Evolutionary conservation across 495 filamentous ascomycete genomes (phyloP), one percentile per base, ranked within the genome.

Genomic region (Neurospora sp.): DNA sequence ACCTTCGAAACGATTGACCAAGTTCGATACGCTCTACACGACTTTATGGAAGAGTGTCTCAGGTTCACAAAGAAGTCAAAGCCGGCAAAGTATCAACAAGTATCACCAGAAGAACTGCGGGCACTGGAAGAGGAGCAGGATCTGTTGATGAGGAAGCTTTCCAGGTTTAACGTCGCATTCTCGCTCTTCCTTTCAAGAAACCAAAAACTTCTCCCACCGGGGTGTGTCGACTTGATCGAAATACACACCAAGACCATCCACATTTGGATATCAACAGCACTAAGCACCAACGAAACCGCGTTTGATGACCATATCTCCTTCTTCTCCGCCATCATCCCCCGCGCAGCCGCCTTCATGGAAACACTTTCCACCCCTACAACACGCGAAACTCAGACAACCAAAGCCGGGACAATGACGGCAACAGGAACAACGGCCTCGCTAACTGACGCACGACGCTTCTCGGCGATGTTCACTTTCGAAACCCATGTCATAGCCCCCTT

Each of bases 401-500:
- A 71, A 18, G 6, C 72, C 16, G 20, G 72, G 23, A 70, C 20
- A 70, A 27, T 71, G 31, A 18, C 71, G 14, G 54, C 71, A 27
- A 16, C 71, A n/a, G 66, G 66, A 1, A 31, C 74, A 18, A 4
- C 54, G 40, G 46, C 70, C 12, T 69, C 73, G 3, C 39, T 70
- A 38, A 44, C 69, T 12, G 75, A 77, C 69, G 40, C 74, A 8
- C 77, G 76, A 18, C 76, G 75, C 23, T 77, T 80, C 39, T 75
- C 77, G 4, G 48, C 79, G 40, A 73, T 80, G 12, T 88, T 88
- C 74, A 84, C 81, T 16, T 88, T 87, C 54, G 86, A 88, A 73
- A 85, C 84, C 79, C 83, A 85, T 48, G 79, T 85, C n/a, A 82
- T 85, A 27, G 82, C 84, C 3, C 82, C 85, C 3, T 79, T 88